Conservation (phyloP, 2,329 filamentous ascomycete genomes). For the Drechslerella stenobrocha region DNA sequence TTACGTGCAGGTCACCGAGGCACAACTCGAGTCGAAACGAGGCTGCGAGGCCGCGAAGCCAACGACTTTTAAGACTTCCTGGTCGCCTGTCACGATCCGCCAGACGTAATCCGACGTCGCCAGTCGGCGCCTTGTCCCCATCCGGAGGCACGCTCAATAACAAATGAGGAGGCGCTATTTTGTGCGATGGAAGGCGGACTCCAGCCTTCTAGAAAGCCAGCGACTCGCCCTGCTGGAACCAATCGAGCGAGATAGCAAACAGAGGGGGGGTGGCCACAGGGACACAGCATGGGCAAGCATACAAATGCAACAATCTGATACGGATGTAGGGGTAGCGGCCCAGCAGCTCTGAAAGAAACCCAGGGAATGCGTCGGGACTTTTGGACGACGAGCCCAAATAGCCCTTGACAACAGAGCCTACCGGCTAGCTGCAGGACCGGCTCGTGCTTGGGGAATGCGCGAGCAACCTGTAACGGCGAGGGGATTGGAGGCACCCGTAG, state of each 20-base stretch:
- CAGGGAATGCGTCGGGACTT: background rate
- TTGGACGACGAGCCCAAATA: slow-evolving; percentile 4
- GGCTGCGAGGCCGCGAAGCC: slow-evolving; percentile 25
- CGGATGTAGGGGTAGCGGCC: slow-evolving; percentile 8
- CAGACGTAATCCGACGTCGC: slow-evolving; percentile 23
- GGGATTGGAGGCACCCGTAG: slow-evolving; percentile 12
- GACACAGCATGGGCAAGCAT: slow-evolving; percentile 8
- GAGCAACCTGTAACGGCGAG: slow-evolving; percentile 9
- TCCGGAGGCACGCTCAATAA: slow-evolving; percentile 9
- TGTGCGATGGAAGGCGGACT: slow-evolving; percentile 37
- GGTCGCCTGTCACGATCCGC: slow-evolving; percentile 16
- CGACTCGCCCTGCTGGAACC: slow-evolving; percentile 14
- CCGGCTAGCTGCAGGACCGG: slow-evolving; percentile 29
- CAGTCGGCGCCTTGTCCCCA: slow-evolving; percentile 24
- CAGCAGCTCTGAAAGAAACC: background rate
- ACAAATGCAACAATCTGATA: slow-evolving; percentile 14
- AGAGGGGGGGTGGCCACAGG: slow-evolving; percentile 2
- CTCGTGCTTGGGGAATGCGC: slow-evolving; percentile 16
- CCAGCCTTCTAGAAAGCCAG: slow-evolving; percentile 39
- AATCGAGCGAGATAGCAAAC: slow-evolving; percentile 32
- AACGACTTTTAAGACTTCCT: slow-evolving; percentile 19
- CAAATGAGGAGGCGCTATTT: slow-evolving; percentile 18
- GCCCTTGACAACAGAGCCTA: slow-evolving; percentile 11
- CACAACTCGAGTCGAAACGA: slow-evolving; percentile 37
- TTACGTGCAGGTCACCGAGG: slow-evolving; percentile 16